phyloP scores from a whole-genome alignment of 1,139 yeast genomes.

The Petasospora fabianii region DNA sequence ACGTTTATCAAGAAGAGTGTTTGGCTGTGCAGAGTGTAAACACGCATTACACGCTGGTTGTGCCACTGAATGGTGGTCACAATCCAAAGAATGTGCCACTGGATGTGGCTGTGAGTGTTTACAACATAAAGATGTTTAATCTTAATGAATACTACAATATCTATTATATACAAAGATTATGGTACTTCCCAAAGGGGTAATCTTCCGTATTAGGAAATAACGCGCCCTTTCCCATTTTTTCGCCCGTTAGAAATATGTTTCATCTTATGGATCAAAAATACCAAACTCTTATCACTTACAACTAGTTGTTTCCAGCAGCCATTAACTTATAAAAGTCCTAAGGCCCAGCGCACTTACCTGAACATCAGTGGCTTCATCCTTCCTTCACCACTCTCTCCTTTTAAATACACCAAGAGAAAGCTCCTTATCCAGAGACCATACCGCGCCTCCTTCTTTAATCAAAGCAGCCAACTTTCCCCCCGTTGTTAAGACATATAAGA shows the following conservation, averaged over 20 bases:
- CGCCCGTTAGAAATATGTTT: constrained; percentile 1
- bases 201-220: not conserved
- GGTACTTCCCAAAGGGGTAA: not conserved
- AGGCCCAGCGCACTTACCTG: not conserved
- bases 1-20: constrained; percentile 55
- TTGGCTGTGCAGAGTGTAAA: constrained; percentile 70
- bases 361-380: not conserved
- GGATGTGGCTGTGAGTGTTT: constrained; percentile 86
- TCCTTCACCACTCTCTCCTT: not conserved
- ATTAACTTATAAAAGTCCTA: not conserved
- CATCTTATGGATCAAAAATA: constrained; percentile 3
- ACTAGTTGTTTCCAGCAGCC: too few species aligned
- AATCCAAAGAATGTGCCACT: constrained; percentile 66
- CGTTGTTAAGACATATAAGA: not conserved
- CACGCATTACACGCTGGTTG: constrained; percentile 78
- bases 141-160: too few species aligned
- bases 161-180: not conserved
- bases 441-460: too few species aligned
- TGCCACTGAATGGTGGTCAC: constrained; percentile 79
- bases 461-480: too few species aligned
- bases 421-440: too few species aligned
- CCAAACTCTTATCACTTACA: constrained; percentile 5
- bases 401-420: not conserved
- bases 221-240: not conserved
- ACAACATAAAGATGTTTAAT: not conserved